Evolutionary conservation across 2,329 filamentous ascomycete genomes (phyloP).

Genomic region (Colletotrichum sp.): DNA sequence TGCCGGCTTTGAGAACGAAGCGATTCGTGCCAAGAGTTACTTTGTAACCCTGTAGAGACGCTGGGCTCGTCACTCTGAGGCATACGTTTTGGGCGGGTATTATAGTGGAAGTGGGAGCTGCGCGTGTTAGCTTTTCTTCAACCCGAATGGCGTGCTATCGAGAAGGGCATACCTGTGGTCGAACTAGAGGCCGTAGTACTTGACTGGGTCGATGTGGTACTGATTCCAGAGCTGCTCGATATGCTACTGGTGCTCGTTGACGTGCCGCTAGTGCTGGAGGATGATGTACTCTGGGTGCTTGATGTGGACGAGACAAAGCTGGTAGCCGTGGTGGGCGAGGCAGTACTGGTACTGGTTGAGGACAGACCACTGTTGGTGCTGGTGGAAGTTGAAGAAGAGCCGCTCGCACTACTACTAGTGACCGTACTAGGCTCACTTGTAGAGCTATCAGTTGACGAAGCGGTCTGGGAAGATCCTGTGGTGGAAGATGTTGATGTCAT

Average conservation of each 20-base stretch:
- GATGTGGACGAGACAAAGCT: not conserved
- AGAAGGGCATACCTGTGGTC: not conserved
- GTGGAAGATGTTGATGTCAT: not conserved
- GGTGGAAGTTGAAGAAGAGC: not conserved
- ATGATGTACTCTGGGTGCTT: not conserved
- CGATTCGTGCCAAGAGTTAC: not conserved
- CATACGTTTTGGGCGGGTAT: not conserved
- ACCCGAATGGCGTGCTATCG: not conserved
- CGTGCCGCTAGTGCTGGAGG: not conserved
- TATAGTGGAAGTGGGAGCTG: not conserved
- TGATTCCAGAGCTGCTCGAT: not conserved
- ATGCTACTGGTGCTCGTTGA: not conserved
- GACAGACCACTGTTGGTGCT: not conserved
- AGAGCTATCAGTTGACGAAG: not conserved
- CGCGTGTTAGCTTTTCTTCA: not conserved
- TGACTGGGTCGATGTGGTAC: not conserved
- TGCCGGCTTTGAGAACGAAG: not conserved
- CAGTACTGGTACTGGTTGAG: not conserved
- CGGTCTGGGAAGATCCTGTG: accelerated
- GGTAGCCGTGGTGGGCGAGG: not conserved
- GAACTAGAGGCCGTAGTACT: not conserved
- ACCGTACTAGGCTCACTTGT: not conserved
- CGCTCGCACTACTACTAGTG: not conserved
- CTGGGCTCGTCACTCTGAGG: not conserved
- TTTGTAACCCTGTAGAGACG: not conserved